Percentiles rank a stretch among this genome's conserved stretches.
Evolutionary conservation across 371 early-diverging fungal genomes (phyloP).

Genomic region (Saksenaea oblongispora): DNA sequence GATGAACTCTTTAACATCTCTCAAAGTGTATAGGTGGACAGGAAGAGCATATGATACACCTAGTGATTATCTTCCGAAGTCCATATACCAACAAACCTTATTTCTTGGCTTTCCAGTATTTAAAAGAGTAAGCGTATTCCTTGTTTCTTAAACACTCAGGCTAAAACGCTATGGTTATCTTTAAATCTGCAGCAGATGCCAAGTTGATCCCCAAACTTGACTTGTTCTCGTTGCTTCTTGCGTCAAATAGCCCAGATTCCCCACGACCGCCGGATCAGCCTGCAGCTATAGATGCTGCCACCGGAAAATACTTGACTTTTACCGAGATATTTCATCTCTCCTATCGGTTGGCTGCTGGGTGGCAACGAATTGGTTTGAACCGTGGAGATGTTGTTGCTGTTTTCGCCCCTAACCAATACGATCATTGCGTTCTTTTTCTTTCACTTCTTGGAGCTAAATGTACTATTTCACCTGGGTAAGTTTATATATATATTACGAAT

Average conservation of each 20-base stretch:
- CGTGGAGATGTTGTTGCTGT: slow-evolving; percentile 74
- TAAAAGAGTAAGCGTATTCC: no score
- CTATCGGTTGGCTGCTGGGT: slow-evolving; percentile 63
- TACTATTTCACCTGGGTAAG: slow-evolving; percentile 42
- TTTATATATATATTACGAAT: background rate
- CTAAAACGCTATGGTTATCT: slow-evolving; percentile 49
- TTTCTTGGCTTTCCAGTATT: no score
- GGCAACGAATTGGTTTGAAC: slow-evolving; percentile 59
- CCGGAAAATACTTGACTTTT: slow-evolving; percentile 60
- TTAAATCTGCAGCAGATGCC: slow-evolving; percentile 26
- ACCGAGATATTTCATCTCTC: slow-evolving; percentile 56
- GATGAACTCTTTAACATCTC: no score
- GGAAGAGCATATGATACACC: no score
- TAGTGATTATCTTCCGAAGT: no score
- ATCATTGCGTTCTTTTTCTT: slow-evolving; percentile 41
- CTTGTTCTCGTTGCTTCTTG: slow-evolving; percentile 66
- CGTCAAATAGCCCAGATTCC: slow-evolving; percentile 33
- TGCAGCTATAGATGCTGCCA: slow-evolving; percentile 62
- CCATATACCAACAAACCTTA: no score
- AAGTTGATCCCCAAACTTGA: slow-evolving; percentile 65
- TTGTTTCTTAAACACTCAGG: no score
- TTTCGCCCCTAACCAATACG: slow-evolving; percentile 67
- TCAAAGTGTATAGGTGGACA: no score
- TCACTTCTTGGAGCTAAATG: slow-evolving; percentile 43
- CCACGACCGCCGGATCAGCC: slow-evolving; percentile 32